These are phyloP conservation scores for Neofusicoccum ribis DNA, from an alignment of 2,329 filamentous ascomycete species.

Conservation along the genomic window DNA sequence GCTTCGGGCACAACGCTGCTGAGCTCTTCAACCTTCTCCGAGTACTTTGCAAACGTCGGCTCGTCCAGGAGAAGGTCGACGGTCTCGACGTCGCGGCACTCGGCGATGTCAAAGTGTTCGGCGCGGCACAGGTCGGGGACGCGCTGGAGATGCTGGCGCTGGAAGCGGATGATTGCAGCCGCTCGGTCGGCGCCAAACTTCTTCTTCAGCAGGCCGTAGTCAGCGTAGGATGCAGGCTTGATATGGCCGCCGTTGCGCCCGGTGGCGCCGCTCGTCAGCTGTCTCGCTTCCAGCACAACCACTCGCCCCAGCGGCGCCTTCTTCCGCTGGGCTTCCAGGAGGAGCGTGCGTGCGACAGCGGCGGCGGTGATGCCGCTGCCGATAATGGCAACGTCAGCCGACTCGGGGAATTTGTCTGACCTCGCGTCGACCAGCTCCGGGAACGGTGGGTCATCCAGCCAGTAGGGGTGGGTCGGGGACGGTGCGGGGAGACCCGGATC, in stretches of 20 bases:
- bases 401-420: constrained; percentile 25
- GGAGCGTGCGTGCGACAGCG: constrained; percentile 64
- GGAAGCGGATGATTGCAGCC: constrained; percentile 27
- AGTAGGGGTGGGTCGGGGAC: constrained; percentile 37
- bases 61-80: constrained; percentile 16
- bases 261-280: constrained; percentile 54
- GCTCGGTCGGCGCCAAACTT: constrained; percentile 27
- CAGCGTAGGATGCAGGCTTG: constrained; percentile 41
- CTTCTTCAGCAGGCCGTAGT: constrained; percentile 25
- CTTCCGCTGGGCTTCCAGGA: constrained; percentile 20
- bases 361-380: constrained; percentile 67
- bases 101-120: neutral
- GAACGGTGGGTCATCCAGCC: constrained; percentile 33
- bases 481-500: constrained; percentile 21
- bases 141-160: constrained; percentile 1
- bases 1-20: neutral
- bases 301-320: neutral
- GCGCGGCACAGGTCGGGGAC: constrained; percentile 4
- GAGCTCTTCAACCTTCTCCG: constrained; percentile 2
- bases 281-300: constrained; percentile 50
- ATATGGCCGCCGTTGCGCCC: constrained; percentile 57
- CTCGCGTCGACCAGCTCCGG: neutral
- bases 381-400: constrained; percentile 53
- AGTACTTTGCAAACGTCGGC: neutral
- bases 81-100: constrained; percentile 19